These are phyloP conservation scores for Leccinum subtestaceum DNA, from an alignment of 768 basidiomycete genomes.

Conservation along the genomic window DNA sequence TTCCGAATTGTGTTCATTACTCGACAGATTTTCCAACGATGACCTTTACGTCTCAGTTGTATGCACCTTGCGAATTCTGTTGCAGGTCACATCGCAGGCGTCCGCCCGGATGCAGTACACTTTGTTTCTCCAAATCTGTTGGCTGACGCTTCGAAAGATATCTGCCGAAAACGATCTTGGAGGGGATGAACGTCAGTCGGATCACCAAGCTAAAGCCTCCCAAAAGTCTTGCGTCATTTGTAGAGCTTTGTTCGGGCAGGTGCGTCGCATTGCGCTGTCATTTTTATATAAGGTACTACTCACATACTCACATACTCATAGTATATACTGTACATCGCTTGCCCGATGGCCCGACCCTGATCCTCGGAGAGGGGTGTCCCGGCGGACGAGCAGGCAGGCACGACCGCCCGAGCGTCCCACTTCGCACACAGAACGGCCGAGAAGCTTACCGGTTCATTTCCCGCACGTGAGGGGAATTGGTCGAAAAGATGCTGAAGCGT, in stretches of 20 bases:
- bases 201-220: slow-evolving; percentile 43
- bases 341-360: no score
- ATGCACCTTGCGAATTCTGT: slow-evolving; percentile 39
- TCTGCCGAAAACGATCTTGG: slow-evolving; percentile 27
- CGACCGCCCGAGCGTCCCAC: no score
- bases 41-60: slow-evolving; percentile 51
- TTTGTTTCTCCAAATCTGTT: slow-evolving; percentile 19
- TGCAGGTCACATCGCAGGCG: slow-evolving; percentile 17
- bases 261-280: slow-evolving; percentile 21
- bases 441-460: no score
- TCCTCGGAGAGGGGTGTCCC: no score
- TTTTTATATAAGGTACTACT: no score
- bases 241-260: slow-evolving; percentile 40
- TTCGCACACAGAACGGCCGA: no score
- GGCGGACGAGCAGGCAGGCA: no score
- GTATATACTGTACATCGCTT: no score
- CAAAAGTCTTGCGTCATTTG: slow-evolving; percentile 45
- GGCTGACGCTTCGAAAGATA: slow-evolving; percentile 31
- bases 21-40: slow-evolving; percentile 34
- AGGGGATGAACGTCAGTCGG: slow-evolving; percentile 38
- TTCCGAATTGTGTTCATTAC: not conserved
- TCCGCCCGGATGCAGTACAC: slow-evolving; percentile 5
- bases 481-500: no score
- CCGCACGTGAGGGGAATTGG: no score
- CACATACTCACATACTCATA: no score